Percentiles rank a stretch among this genome's conserved stretches.
phyloP scores from a whole-genome alignment of 768 basidiomycete species.

The Lactarius psammicola region DNA sequence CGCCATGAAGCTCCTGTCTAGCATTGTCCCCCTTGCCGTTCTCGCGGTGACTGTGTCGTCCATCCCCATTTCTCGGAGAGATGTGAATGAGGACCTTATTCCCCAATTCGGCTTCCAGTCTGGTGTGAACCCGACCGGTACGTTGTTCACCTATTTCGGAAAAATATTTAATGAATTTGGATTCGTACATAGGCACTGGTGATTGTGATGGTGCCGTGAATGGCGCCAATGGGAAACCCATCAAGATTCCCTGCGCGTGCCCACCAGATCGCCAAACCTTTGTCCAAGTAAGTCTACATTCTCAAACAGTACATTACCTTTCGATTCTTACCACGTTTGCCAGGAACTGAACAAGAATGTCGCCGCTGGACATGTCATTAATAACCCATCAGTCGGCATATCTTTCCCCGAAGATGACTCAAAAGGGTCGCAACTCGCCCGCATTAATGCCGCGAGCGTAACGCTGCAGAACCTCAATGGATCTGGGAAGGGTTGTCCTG shows the following conservation, averaged over 20 bases:
- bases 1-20: slow-evolving; percentile 20
- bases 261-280: slow-evolving; percentile 56
- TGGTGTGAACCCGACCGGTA: slow-evolving; percentile 60
- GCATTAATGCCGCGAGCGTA: slow-evolving; percentile 55
- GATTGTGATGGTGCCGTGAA: slow-evolving; percentile 65
- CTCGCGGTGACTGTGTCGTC: slow-evolving; percentile 13
- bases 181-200: slow-evolving; percentile 55
- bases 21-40: slow-evolving; percentile 12
- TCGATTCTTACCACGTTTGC: slow-evolving; percentile 28
- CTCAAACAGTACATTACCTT: background rate
- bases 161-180: background rate
- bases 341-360: slow-evolving; percentile 24
- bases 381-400: slow-evolving; percentile 30
- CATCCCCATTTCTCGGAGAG: slow-evolving; percentile 16
- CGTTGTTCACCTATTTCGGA: slow-evolving; percentile 27
- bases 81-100: slow-evolving; percentile 19
- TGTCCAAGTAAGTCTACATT: slow-evolving; percentile 42
- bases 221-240: slow-evolving; percentile 52
- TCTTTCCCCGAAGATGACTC: slow-evolving; percentile 47
- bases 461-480: slow-evolving; percentile 73
- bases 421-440: slow-evolving; percentile 40
- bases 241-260: slow-evolving; percentile 64
- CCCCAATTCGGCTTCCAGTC: slow-evolving; percentile 58
- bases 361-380: slow-evolving; percentile 17
- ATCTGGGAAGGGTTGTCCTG: slow-evolving; percentile 64